A percentile compares a stretch with the other conserved stretches of the same genome.
Conservation (phyloP, 345 rosid genomes). For the Anacardium occidentale region DNA sequence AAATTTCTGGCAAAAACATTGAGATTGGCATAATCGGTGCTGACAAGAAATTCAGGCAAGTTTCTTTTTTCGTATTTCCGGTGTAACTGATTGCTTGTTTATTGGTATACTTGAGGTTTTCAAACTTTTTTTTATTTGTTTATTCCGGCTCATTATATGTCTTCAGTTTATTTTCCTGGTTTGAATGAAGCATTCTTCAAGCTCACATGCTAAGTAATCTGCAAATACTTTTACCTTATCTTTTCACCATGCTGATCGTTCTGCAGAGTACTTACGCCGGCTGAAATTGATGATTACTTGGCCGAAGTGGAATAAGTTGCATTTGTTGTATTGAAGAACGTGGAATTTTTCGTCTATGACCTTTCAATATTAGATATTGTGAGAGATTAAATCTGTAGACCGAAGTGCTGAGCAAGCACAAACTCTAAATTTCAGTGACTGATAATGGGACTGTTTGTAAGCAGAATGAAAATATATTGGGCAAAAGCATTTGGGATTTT, state of each 20-base stretch:
- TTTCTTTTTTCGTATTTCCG: neutral
- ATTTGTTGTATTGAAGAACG: neutral
- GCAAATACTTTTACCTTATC: no score
- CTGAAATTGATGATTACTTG: slow-evolving; percentile 65
- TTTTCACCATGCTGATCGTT: neutral
- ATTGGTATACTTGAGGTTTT: neutral
- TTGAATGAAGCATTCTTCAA: neutral
- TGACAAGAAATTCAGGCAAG: slow-evolving; percentile 81
- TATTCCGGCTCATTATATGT: neutral
- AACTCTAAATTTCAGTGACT: no score
- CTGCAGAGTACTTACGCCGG: slow-evolving; percentile 76
- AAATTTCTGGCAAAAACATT: slow-evolving; percentile 78
- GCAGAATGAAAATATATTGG: neutral
- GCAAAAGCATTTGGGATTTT: neutral
- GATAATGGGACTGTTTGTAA: neutral
- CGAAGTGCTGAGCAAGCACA: slow-evolving; percentile 8
- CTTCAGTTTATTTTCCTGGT: neutral
- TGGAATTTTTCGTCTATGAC: neutral
- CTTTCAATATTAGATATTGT: neutral
- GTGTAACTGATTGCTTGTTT: neutral
- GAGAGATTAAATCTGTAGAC: slow-evolving; percentile 11
- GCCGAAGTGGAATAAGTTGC: slow-evolving; percentile 55
- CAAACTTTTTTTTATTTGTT: no score
- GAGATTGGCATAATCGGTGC: slow-evolving; percentile 79
- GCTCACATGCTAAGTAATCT: neutral